Percentiles rank a stretch among this genome's conserved stretches.
Evolutionary conservation across 768 basidiomycete species (phyloP).

Genomic region (Lentinula detonsa): DNA sequence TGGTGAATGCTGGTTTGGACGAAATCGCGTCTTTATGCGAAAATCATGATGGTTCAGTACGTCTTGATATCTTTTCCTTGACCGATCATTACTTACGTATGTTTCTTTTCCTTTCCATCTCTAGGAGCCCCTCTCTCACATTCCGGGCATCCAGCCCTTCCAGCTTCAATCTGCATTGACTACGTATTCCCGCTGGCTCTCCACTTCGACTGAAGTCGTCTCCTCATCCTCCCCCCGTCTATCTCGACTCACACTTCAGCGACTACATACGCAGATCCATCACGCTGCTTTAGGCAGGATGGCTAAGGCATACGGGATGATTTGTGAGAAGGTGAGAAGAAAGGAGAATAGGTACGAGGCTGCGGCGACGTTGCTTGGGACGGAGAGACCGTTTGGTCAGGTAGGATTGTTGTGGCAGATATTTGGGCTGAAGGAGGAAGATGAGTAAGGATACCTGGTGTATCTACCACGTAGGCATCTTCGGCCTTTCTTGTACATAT

Average conservation of each 20-base stretch:
- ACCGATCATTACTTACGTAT: neutral
- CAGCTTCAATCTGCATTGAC: constrained; percentile 58
- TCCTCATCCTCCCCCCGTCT: constrained; percentile 80
- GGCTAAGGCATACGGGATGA: constrained; percentile 57
- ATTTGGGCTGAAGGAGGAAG: constrained; percentile 57
- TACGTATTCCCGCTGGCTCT: constrained; percentile 81
- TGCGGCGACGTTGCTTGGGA: constrained; percentile 76
- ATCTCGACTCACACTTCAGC: constrained; percentile 61
- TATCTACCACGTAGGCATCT: no score
- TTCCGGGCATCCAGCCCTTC: constrained; percentile 59
- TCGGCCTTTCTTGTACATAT: no score
- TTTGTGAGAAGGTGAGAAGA: constrained; percentile 75
- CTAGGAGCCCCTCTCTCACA: constrained; percentile 68
- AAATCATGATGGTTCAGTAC: constrained; percentile 32
- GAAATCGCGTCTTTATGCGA: constrained; percentile 38
- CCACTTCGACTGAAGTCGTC: constrained; percentile 64
- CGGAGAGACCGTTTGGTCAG: constrained; percentile 81
- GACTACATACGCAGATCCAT: constrained; percentile 67
- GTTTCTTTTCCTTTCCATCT: neutral
- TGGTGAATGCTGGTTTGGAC: constrained; percentile 48
- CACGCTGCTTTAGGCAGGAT: constrained; percentile 66
- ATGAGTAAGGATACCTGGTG: neutral
- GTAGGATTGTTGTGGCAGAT: constrained; percentile 70
- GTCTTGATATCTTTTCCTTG: constrained; percentile 8
- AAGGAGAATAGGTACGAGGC: constrained; percentile 86